A percentile compares a stretch with the other conserved stretches of the same genome.
These are phyloP conservation scores for Aspergillus wentii DNA, from an alignment of 495 filamentous ascomycete genomes.

Conservation along the genomic window DNA sequence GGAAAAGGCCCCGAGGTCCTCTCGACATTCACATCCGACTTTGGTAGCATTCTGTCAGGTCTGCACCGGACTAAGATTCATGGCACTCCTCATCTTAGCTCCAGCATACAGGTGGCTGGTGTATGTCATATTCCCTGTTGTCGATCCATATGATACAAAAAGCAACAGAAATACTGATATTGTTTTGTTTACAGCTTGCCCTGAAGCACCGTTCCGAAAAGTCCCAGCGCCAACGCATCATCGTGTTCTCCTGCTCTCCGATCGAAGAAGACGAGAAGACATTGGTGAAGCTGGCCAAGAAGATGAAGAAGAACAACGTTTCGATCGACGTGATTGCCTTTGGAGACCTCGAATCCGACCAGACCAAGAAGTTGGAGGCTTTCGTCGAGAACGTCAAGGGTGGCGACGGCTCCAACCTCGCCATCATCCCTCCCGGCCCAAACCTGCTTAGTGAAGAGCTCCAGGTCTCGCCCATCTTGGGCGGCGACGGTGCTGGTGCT, in stretches of 20 bases:
- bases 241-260: slow-evolving; percentile 91
- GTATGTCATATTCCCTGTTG: slow-evolving; percentile 49
- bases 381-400: slow-evolving; percentile 92
- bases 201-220: slow-evolving; percentile 98
- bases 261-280: slow-evolving; percentile 84
- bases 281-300: slow-evolving; percentile 84
- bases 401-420: slow-evolving; percentile 83
- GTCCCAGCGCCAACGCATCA: slow-evolving; percentile 87
- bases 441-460: slow-evolving; percentile 89
- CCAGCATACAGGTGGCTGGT: slow-evolving; percentile 88
- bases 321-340: slow-evolving; percentile 92
- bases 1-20: slow-evolving; percentile 95
- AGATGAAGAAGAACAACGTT: slow-evolving; percentile 96
- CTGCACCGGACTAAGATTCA: slow-evolving; percentile 92
- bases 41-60: slow-evolving; percentile 90
- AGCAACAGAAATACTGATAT: too few species aligned
- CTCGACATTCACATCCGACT: slow-evolving; percentile 90
- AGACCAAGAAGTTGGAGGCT: slow-evolving; percentile 83
- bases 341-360: slow-evolving; percentile 86
- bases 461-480: slow-evolving; percentile 85
- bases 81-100: slow-evolving; percentile 79
- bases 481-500: slow-evolving; percentile 60
- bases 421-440: slow-evolving; percentile 83
- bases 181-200: slow-evolving; percentile 59
- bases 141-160: too few species aligned